Evolutionary conservation across 2,329 filamentous ascomycete genomes (phyloP), one percentile per base, ranked within the genome.

Genomic region (Chrysosporium queenslandicum): DNA sequence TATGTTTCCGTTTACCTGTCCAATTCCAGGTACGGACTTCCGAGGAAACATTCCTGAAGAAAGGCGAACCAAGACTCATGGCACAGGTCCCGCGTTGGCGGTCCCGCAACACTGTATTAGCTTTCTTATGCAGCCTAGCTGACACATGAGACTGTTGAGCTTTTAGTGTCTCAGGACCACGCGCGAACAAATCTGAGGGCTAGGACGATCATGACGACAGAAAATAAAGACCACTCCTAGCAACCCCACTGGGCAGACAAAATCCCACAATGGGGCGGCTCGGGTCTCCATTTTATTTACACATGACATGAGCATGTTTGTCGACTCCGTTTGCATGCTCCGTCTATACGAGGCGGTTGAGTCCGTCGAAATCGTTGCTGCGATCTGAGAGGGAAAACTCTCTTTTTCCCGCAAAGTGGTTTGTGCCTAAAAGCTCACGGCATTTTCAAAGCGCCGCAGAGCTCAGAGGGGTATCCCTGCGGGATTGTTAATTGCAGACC

Each of bases 181-280:
- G 46, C 36, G 20, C 25, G 34, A 18, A 30, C 14, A 23, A 32
- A 37, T n/a, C n/a, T n/a, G n/a, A n/a, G n/a, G n/a, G n/a, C n/a
- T n/a, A n/a, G n/a, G 46, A 49, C 34, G 46, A 49, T 49, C 46
- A 49, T 49, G 46, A 49, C 32, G 46, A 49, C 37, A 40, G 34
- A 29, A 6, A 20, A 23, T 34, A 14, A 34, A 46, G 9, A 8
- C 20, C 39, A 23, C 12, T 20, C 25, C 11, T 20, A 4, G 23
- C 4, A 27, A 29, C 12, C 12, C 40, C 40, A 43, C 40, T 11
- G 12, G 23, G 11, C 37, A n/a, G n/a, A n/a, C n/a, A n/a, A 40
- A 40, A 6, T 18, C 3, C 36, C 16, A 40, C 11, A 34, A 14
- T 34, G 11, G 32, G 29, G 29, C 29, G 11, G 29, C 29, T 30